phyloP scores from a whole-genome alignment of 495 filamentous ascomycete species.

The Penicillium waksmanii region DNA sequence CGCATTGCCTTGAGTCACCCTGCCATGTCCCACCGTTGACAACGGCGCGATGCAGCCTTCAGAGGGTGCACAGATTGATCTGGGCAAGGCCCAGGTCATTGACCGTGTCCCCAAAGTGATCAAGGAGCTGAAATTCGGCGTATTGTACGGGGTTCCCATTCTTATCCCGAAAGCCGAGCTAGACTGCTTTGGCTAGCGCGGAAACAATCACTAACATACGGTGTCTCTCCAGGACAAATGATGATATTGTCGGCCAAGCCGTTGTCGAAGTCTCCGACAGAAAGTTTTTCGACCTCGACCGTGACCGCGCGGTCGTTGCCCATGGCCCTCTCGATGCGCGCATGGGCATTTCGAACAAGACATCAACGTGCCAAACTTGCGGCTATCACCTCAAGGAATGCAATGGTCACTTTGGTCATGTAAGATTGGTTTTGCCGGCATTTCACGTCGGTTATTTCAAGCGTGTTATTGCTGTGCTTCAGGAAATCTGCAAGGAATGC shows the following conservation, averaged over 20 bases:
- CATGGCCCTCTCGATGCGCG: slow-evolving; percentile 86
- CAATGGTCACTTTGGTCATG: slow-evolving; percentile 93
- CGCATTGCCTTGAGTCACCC: slow-evolving; percentile 35
- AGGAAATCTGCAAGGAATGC: slow-evolving; percentile 85
- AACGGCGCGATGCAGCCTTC: slow-evolving; percentile 51
- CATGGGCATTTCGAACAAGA: slow-evolving; percentile 86
- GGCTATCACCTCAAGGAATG: slow-evolving; percentile 74
- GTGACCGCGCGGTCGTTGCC: slow-evolving; percentile 66
- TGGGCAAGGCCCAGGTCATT: slow-evolving; percentile 85
- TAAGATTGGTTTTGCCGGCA: slow-evolving; percentile 83
- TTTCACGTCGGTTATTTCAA: slow-evolving; percentile 97
- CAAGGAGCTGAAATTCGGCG: slow-evolving; percentile 90
- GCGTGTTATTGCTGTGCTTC: slow-evolving; percentile 82
- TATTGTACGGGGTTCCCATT: slow-evolving; percentile 62
- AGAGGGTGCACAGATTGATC: slow-evolving; percentile 53
- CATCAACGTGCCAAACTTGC: slow-evolving; percentile 78
- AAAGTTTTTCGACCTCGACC: slow-evolving; percentile 84
- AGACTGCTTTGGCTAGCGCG: slow-evolving; percentile 11
- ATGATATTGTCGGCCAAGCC: slow-evolving; percentile 92
- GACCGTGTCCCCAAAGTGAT: slow-evolving; percentile 88
- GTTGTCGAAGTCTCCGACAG: slow-evolving; percentile 91
- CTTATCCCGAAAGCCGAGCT: slow-evolving; percentile 15
- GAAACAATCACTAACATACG: slow-evolving; percentile 27
- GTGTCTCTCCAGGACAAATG: slow-evolving; percentile 64
- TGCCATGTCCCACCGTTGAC: slow-evolving; percentile 49